Evolutionary conservation across 305 asterid genomes (phyloP), one percentile per base, ranked within the genome.

Genomic region (Solanum hybrid): DNA sequence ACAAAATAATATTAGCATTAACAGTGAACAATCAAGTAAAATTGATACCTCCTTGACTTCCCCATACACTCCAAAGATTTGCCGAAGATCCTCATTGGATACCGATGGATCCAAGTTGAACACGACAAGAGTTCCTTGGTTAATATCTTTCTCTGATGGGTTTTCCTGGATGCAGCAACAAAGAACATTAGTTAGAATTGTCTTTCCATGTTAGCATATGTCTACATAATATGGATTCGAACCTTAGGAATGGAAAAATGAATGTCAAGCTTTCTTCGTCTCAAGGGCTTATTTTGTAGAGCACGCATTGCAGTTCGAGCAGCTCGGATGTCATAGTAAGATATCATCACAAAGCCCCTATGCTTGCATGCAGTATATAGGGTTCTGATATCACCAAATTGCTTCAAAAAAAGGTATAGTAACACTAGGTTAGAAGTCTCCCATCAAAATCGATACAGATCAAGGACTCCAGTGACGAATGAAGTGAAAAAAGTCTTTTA

Each of bases 221-320:
- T 31, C 88, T 32, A 56, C 45, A 56, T 3, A 32, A 56, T 75
- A 71, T 80, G 37, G 15, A 86, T 86, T 42, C 90, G 89, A 77
- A 97, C 99, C 98, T 97, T 97, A 14, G 99, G 99, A 79, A 97
- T 97, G 35, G 99, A 97, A 91, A 96, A 97, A 93, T 97, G 99
- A 91, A 97, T 97, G 88, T 97, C 99, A 4, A 97, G 97, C 88
- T 96, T 95, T 91, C 99, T 95, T 92, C 99, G 93, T 82, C 99
- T 92, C 91, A 97, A 90, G 76, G 99, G 98, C 93, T 97, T 97
- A 92, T 94, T 96, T 91, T 97, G 99, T 79, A 97, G 92, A 75
- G 94, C 93, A 78, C 99, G 99, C 98, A 97, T 95, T 38, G 99
- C 99, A 84, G 92, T 94, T 93, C 99, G 97, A 90, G 99, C 99